phyloP scores from a whole-genome alignment of 2,329 filamentous ascomycete species.

The Fusarium sp. region DNA sequence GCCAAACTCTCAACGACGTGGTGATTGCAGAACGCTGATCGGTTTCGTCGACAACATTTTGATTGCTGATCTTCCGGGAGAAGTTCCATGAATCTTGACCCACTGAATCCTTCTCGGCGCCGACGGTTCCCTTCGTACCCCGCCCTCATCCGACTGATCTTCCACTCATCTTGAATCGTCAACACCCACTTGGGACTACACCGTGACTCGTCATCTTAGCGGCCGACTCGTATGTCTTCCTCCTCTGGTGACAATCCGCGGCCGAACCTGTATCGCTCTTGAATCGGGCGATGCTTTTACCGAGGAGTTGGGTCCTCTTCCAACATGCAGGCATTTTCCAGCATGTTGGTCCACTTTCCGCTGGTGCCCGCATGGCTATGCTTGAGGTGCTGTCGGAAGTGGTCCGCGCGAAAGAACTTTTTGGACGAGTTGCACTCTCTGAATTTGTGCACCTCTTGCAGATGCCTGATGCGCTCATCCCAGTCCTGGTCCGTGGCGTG shows the following conservation, averaged over 20 bases:
- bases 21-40: constrained; percentile 26
- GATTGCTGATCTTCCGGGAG: constrained; percentile 19
- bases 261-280: constrained; percentile 15
- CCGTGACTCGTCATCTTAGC: constrained; percentile 39
- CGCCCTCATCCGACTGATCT: constrained; percentile 39
- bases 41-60: constrained; percentile 17
- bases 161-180: constrained; percentile 36
- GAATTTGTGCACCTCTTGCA: constrained; percentile 95
- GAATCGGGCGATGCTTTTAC: constrained; percentile 40
- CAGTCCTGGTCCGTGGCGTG: constrained; percentile 85
- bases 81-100: constrained; percentile 27
- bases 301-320: constrained; percentile 74
- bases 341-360: constrained; percentile 98
- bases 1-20: constrained; percentile 20
- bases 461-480: constrained; percentile 87
- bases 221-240: constrained; percentile 26
- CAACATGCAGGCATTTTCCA: constrained; percentile 97
- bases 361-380: constrained; percentile 96
- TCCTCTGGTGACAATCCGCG: constrained; percentile 18
- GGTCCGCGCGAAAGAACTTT: constrained; percentile 97
- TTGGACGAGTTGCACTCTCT: constrained; percentile 98
- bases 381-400: constrained; percentile 98
- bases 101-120: constrained; percentile 27
- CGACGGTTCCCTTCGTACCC: constrained; percentile 37
- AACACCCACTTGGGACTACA: constrained; percentile 35